Evolutionary conservation across 768 basidiomycete genomes (phyloP).

Genomic region (Dentipellis sp.): DNA sequence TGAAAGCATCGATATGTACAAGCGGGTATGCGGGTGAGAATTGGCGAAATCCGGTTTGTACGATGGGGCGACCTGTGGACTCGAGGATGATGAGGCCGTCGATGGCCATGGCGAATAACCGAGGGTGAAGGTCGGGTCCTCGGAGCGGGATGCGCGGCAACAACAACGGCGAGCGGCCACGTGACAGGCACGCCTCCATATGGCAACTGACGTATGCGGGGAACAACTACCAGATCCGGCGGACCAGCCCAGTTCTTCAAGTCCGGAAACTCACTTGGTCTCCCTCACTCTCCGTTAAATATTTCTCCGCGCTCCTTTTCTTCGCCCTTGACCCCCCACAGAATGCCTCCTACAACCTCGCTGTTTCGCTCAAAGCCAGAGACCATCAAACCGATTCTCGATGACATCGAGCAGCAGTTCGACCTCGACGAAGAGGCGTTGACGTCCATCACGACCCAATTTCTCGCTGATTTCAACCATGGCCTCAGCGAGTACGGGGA

Average conservation of each 20-base stretch:
- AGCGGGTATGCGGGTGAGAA: slow-evolving; percentile 71
- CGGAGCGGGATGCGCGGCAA: background rate
- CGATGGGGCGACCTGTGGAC: slow-evolving; percentile 46
- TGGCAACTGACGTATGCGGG: background rate
- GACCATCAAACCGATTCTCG: slow-evolving; percentile 27
- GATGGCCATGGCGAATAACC: slow-evolving; percentile 10
- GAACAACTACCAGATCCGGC: background rate
- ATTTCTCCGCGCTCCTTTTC: background rate
- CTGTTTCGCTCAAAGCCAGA: slow-evolving; percentile 5
- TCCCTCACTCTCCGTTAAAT: background rate
- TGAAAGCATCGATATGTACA: slow-evolving; percentile 79
- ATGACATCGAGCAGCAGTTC: slow-evolving; percentile 68
- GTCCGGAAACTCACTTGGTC: background rate
- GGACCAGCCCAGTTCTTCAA: background rate
- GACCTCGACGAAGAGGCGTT: slow-evolving; percentile 52
- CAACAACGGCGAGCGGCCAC: slow-evolving; percentile 15
- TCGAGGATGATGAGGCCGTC: slow-evolving; percentile 15
- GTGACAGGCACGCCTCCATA: background rate
- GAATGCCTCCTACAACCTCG: slow-evolving; percentile 10
- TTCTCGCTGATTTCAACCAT: slow-evolving; percentile 68
- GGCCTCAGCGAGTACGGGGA: slow-evolving; percentile 70
- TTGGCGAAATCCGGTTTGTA: slow-evolving; percentile 84
- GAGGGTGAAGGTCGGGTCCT: background rate
- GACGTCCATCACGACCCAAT: slow-evolving; percentile 62
- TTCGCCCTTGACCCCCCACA: background rate